phyloP scores from a whole-genome alignment of 305 asterid species.

The Fraxinus sp. region DNA sequence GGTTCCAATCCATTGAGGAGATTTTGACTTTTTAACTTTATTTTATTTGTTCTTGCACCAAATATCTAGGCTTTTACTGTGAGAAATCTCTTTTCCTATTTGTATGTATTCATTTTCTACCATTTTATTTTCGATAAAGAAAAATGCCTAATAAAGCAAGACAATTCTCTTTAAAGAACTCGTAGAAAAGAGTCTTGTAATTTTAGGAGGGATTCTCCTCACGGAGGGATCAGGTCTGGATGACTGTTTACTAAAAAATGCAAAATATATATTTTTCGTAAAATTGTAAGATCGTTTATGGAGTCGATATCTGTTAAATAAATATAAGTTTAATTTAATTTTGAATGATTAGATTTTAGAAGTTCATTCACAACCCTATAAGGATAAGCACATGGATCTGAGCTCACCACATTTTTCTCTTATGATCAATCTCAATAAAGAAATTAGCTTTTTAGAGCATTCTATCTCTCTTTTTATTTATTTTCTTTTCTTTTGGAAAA shows the following conservation, averaged over 20 bases:
- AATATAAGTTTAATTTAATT: not conserved
- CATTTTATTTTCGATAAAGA: not conserved
- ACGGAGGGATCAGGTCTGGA: not conserved
- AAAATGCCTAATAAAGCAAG: not conserved
- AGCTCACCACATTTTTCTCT: not conserved
- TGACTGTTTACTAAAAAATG: not conserved
- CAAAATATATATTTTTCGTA: not conserved
- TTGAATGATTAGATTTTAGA: not conserved
- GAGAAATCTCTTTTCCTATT: constrained; percentile 14
- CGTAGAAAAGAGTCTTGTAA: not conserved
- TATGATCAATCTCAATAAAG: not conserved
- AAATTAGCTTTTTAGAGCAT: not conserved
- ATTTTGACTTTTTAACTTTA: not conserved
- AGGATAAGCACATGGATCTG: not conserved
- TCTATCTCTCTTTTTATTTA: not conserved
- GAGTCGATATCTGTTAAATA: not conserved
- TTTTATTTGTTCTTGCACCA: constrained; percentile 12
- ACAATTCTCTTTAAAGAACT: not conserved
- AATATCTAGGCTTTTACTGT: constrained; percentile 11
- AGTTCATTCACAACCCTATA: not conserved
- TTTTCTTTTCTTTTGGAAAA: not conserved
- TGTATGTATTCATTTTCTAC: not conserved
- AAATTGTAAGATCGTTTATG: not conserved
- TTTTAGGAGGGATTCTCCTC: not conserved
- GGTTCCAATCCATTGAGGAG: not conserved